Conservation (phyloP, 176 grass and related monocot species). For the Lolium rigidum region DNA sequence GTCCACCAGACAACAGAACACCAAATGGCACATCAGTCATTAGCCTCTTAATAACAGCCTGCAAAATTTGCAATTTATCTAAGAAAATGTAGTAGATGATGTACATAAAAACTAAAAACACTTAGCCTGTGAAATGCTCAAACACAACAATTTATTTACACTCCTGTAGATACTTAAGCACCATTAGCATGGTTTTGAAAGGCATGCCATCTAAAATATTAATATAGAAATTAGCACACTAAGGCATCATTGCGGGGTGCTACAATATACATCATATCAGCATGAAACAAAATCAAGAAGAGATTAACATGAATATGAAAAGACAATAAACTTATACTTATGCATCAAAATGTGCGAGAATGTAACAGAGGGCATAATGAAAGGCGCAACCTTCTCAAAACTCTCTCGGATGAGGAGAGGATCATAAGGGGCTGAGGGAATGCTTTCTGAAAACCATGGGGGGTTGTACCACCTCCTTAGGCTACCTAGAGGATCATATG, state of each 20-base stretch:
- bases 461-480: conserved; percentile 96
- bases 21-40: conserved; percentile 99
- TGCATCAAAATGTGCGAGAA: conserved; percentile 31
- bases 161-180: neutral
- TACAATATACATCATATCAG: conserved; percentile 16
- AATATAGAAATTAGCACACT: neutral
- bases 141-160: neutral
- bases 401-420: conserved; percentile 66
- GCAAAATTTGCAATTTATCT: conserved; percentile 20
- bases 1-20: conserved; percentile 97
- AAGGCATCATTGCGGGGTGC: neutral
- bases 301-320: conserved; percentile 25
- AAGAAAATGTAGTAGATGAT: neutral
- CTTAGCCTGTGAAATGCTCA: neutral
- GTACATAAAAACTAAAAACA: neutral
- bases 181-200: neutral
- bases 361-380: conserved; percentile 32
- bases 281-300: conserved; percentile 20
- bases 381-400: conserved; percentile 74
- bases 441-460: conserved; percentile 83
- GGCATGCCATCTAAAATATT: neutral
- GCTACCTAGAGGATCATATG: conserved; percentile 52
- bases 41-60: conserved; percentile 93
- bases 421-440: conserved; percentile 88
- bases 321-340: neutral